phyloP scores from a whole-genome alignment of 768 basidiomycete species.

The Termitomyces sp. region DNA sequence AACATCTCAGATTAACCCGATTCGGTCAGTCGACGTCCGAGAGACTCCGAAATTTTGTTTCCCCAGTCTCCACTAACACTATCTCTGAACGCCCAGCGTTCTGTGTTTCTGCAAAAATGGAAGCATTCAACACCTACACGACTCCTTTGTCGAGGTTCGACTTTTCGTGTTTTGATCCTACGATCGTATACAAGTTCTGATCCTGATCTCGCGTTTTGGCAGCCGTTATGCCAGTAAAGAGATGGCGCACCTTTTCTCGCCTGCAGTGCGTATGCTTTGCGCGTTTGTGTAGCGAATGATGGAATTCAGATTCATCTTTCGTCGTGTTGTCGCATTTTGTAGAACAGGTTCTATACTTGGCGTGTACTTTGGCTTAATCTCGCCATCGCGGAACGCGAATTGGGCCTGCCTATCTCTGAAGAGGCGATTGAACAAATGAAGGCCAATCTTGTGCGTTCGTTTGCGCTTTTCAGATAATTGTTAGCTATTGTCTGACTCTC shows the following conservation, averaged over 20 bases:
- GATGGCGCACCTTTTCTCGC: slow-evolving; percentile 97
- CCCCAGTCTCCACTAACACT: neutral
- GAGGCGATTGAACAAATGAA: slow-evolving; percentile 94
- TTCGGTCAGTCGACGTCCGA: neutral
- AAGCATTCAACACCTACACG: slow-evolving; percentile 70
- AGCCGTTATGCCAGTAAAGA: slow-evolving; percentile 99
- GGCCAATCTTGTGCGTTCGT: slow-evolving; percentile 73
- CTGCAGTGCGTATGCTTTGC: slow-evolving; percentile 56
- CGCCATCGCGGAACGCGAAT: slow-evolving; percentile 93
- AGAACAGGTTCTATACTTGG: slow-evolving; percentile 98
- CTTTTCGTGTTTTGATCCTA: neutral
- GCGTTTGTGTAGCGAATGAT: slow-evolving; percentile 2
- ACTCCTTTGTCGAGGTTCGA: slow-evolving; percentile 76
- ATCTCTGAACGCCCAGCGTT: neutral
- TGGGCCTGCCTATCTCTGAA: slow-evolving; percentile 87
- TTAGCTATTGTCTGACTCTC: neutral
- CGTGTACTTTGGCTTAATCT: slow-evolving; percentile 93
- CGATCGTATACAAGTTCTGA: slow-evolving; percentile 5
- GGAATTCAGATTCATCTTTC: neutral
- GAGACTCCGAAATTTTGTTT: slow-evolving; percentile 7
- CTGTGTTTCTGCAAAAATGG: slow-evolving; percentile 35
- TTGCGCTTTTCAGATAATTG: neutral
- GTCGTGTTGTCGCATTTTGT: slow-evolving; percentile 1
- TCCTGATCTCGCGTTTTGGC: slow-evolving; percentile 13
- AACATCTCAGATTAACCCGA: no score